Conservation (phyloP, 192 early-diverging fungal genomes). For the Coemansia sp. region DNA sequence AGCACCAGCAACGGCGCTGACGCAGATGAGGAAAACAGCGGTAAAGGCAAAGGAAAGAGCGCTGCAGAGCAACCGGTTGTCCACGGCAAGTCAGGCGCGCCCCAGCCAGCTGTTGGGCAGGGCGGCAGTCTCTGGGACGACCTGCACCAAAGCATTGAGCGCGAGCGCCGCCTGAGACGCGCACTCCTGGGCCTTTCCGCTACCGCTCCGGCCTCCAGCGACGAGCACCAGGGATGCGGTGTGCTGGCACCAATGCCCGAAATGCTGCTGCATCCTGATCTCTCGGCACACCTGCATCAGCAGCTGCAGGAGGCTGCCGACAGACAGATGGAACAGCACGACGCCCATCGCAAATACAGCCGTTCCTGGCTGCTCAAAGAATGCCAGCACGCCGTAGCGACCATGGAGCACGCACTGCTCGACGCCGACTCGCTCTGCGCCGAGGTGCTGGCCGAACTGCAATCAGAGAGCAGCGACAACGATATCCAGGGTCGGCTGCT, state of each 20-base stretch:
- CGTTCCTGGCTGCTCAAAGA: conserved; percentile 26
- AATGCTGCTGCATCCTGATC: conserved; percentile 29
- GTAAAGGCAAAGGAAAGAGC: background rate
- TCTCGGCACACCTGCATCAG: conserved; percentile 16
- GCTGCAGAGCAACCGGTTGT: no score
- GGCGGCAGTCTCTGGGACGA: conserved; percentile 12
- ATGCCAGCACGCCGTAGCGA: conserved; percentile 15
- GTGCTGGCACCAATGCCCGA: conserved; percentile 25
- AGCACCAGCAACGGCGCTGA: background rate
- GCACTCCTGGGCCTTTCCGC: conserved; percentile 11
- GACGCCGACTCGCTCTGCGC: conserved; percentile 30
- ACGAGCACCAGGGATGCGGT: background rate
- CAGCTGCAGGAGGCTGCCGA: no score
- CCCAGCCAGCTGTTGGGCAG: no score
- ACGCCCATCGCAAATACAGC: conserved; percentile 1
- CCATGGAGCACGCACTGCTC: no score
- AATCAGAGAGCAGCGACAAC: conserved; percentile 30
- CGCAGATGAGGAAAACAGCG: background rate
- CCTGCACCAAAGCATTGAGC: conserved; percentile 22
- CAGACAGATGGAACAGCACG: no score
- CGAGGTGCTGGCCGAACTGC: conserved; percentile 21
- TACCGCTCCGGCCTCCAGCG: background rate
- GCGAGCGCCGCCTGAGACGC: conserved; percentile 16
- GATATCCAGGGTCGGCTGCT: conserved; percentile 43
- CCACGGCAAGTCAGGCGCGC: no score